Base-by-base conservation (phyloP, 2,329 filamentous ascomycete species). In the Ophiosphaerella narmari region DNA sequence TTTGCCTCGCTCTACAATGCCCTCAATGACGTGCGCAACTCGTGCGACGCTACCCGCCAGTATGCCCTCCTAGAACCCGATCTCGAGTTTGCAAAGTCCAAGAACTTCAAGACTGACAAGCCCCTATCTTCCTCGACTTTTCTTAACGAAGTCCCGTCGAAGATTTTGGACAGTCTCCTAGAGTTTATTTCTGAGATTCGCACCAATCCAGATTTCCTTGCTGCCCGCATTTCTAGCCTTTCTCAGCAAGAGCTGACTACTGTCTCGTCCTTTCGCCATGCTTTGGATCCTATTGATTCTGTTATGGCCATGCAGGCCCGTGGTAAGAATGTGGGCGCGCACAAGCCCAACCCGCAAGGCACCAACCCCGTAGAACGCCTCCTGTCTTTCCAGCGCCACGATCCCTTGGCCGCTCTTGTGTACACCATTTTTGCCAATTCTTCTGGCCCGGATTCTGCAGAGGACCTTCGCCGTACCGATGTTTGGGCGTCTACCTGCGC, bases 381-480 rank as follows among this genome's bases (percentile, higher is more conserved):
- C 55, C 79, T 95, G 63, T 92, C 90, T 43, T 95, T 97, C 70
- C 91, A 96, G 74, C 83, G 92, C 64, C 89, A 92, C 67, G 90
- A 96, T 71, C 88, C 91, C 8, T 79, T 97, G 42, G 91, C 90
- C 54, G 87, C 89, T 49, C 82, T 97, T 58, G 84, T 96, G 54
- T 89, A 94, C 75, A 93, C 91, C 60, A 88, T 90, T 70, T 96
- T 95, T 80, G 90, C 90, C 73, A 90, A 91, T 68, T 92, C 90
- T 14, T 84, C 89, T 54, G 89, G 89, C 24, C 88, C 89, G 41
- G 87, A 92, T 73, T 91, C 89, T 60, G 83, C 85, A 35, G 92
- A 96, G 75, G 89, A 94, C 71, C 82, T 84, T 56, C 82, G 89
- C 65, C 84, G 91, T 60, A 88, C 90, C 38, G 87, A 93, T 57